Base-by-base conservation (phyloP, 495 filamentous ascomycete genomes). In the Daldinia decipiens region DNA sequence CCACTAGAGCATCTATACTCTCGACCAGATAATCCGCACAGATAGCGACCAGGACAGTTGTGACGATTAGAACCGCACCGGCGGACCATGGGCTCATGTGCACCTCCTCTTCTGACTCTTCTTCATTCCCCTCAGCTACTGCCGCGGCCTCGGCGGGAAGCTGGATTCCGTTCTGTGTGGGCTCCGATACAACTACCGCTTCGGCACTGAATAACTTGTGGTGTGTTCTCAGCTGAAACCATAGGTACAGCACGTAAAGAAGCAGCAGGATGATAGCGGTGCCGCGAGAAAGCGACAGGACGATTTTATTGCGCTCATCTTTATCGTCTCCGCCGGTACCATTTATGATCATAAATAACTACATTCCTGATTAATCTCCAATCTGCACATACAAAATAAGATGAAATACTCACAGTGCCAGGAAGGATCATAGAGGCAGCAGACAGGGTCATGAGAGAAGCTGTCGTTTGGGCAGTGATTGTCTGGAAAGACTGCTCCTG, bases 21-120 rank as follows among this genome's bases (percentile, higher is more conserved):
- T 90, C 92, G 36, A 99, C 95, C 40, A 99, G 85, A 77, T 93
- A 96, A 73, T 99, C 95, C 64, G 95, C 95, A 76, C 93, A 97
- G 65, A 97, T 80, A 13, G 95, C 89, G n/a, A 99, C 94, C 5
- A 91, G 68, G 52, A 98, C 68, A 0, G 95, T 99, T 24, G 93
- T 85, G 27, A 92, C 69, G 27, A 98, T 80, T 43, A 99, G 83
- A 32, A 90, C 90, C 11, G 88, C 76, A 7, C 78, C 87, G 2
- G 95, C 93, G n/a, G 93, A 86, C 81, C 85, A 84, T 2, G 93
- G 91, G 54, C 80, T 87, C 63, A 95, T 82, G 24, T 88, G 80
- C 13, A 84, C 81, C 67, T 91, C 87, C 17, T 83, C 79, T 65
- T 90, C 84, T 9, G 74, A 17, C 5, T 82, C 80, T 5, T 85